Evolutionary conservation across 129 eudicot species (phyloP), one percentile per base, ranked within the genome.

Genomic region (Flaveria ramosissima): DNA sequence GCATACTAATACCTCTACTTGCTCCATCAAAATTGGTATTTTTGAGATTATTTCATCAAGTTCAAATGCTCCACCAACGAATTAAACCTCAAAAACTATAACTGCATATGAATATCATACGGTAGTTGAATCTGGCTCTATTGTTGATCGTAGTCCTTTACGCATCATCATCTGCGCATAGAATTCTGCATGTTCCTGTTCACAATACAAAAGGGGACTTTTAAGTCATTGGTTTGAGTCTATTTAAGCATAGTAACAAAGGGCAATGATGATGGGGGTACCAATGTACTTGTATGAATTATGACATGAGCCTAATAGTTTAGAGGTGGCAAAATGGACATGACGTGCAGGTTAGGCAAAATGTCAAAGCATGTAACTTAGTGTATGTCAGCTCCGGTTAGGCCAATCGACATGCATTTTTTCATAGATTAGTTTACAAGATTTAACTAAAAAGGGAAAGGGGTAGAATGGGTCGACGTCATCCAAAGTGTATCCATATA

Each of bases 161-260:
- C 82, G 82, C 32, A 57, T 42, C 86, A 85, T 82, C 89, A 85
- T 85, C 77, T 85, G 89, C 24, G 89, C 77, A 81, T 83, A 85
- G 70, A 85, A 85, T 66, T 85, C 89, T n/a, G 89, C 89, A 79
- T 85, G 89, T 77, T 85, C 89, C 89, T 85, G 83, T 72, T 72
- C 77, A 76, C 62, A 59, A 77, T 47, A 48, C 27, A 64, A 72
- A 15, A 19, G 9, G 4, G 21, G 43, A 36, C 13, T 14, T 56
- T 21, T 9, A 27, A 48, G 48, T 41, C 59, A 2, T 64, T 32
- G 26, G 17, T 53, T 10, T n/a, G 1, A 6, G 16, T 21, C 52
- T 11, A 55, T 5, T 39, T 12, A 68, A 51, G 59, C 62, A 72
- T 9, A 48, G 17, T 55, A 13, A 47, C 46, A 72, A 67, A 26